Evolutionary conservation across 2,329 filamentous ascomycete genomes (phyloP), one percentile per base, ranked within the genome.

Genomic region (Coleophoma crateriformis): DNA sequence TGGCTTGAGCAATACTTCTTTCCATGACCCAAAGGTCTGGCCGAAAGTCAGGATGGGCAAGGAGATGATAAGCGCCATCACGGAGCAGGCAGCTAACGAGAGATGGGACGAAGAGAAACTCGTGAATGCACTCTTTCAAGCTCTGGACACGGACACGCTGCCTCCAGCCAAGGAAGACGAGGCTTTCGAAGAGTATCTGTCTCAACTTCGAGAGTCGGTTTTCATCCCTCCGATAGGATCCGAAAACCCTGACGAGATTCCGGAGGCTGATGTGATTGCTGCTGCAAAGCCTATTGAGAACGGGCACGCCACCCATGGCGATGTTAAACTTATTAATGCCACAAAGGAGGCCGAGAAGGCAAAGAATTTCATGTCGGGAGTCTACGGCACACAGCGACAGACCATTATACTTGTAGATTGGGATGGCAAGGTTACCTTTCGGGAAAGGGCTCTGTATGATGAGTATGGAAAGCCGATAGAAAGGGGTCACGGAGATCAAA

Each of bases 311-410:
- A 32, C 40, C 2, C 6, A 33, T 47, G 35, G 32, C 22, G 48
- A 46, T 33, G 15, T 33, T 20, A 44, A 27, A 33, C 7, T 27
- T 1, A 49, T 51, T 27, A 55, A 52, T 20, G 58, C 63, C 44
- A 65, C 66, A 22, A 71, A 73, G 2, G 71, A 72, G 14, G 61
- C 33, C 54, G 49, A 71, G 65, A 50, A 27, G 8, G 27, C 56
- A 35, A 54, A 59, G 19, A 50, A 71, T 1, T 82, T 80, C 55
- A 76, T 78, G 61, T 78, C 73, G 5, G 82, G 82, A 2, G 68
- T 82, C 54, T 85, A 85, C 57, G 82, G 82, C 4, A 85, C 82
- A 5, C 82, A 85, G 65, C 68, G 82, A 35, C 82, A 85, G 67
- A 85, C 81, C 0, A 68, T 84, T 13, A 65, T 85, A 13, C 65